Conservation (phyloP, 495 filamentous ascomycete species). For the Penicillium paradoxum region DNA sequence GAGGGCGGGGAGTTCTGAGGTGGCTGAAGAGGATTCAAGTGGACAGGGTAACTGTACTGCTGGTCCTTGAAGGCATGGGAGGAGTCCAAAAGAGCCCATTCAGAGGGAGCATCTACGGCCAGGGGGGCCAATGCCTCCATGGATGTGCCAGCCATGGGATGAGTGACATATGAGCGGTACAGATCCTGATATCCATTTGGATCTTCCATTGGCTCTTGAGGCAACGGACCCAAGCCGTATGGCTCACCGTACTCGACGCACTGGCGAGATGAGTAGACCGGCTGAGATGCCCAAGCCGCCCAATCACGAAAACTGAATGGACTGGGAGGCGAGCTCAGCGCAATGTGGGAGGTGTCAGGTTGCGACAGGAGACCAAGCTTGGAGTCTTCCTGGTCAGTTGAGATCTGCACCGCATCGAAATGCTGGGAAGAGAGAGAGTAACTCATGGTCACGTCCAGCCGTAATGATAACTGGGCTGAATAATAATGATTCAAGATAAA, state of each 20-base stretch:
- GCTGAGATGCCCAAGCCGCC: constrained; percentile 23
- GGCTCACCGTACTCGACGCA: constrained; percentile 7
- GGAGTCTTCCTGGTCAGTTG: constrained; percentile 26
- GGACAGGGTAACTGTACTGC: background rate
- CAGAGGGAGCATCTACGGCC: background rate
- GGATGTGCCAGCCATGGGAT: background rate
- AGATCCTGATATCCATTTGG: background rate
- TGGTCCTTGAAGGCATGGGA: background rate
- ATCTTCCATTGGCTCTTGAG: background rate
- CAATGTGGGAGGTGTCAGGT: constrained; percentile 18
- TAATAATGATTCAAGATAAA: background rate
- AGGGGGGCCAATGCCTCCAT: background rate
- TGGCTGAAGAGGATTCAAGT: background rate
- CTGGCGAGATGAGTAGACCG: constrained; percentile 14
- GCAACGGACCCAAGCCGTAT: background rate
- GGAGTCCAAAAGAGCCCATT: background rate
- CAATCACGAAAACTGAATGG: constrained; percentile 18
- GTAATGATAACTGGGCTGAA: background rate
- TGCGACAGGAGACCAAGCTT: constrained; percentile 15
- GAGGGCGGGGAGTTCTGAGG: constrained; percentile 15
- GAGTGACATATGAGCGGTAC: background rate
- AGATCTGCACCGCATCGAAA: constrained; percentile 19
- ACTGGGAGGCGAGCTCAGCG: constrained; percentile 8
- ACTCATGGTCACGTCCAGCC: constrained; percentile 17
- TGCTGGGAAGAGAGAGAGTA: constrained; percentile 14